Percentiles rank a stretch among this genome's conserved stretches.
Conservation (phyloP, 208 protist genomes). For the Porcisia deanei region DNA sequence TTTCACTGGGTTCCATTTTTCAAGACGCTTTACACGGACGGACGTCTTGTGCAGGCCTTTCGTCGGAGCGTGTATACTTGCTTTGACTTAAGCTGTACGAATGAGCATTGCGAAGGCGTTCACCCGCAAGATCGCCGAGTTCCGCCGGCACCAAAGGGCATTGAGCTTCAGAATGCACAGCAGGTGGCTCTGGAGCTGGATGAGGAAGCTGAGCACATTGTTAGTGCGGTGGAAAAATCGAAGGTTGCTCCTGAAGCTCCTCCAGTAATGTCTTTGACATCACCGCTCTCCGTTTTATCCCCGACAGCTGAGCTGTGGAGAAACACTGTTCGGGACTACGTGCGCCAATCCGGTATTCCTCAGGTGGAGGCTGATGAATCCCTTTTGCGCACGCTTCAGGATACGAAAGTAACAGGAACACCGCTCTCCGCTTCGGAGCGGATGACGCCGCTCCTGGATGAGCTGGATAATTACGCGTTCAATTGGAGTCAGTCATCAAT, state of each 20-base stretch:
- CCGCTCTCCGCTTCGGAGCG: constrained; percentile 62
- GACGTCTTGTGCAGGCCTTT: constrained; percentile 82
- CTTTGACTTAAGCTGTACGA: constrained; percentile 48
- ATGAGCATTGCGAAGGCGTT: constrained; percentile 83
- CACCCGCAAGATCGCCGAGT: constrained; percentile 74
- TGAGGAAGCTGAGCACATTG: constrained; percentile 68
- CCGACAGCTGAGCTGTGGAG: constrained; percentile 77
- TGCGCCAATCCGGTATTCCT: constrained; percentile 75
- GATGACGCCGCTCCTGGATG: constrained; percentile 81
- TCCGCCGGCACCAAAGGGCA: constrained; percentile 57
- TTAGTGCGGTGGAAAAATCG: constrained; percentile 39
- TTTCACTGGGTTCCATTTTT: constrained; percentile 88
- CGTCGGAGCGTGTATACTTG: constrained; percentile 64
- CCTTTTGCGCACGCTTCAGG: constrained; percentile 74
- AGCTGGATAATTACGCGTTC: constrained; percentile 68
- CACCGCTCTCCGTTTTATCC: constrained; percentile 44
- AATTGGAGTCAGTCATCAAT: constrained; percentile 67
- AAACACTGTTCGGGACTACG: constrained; percentile 82
- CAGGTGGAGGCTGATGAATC: constrained; percentile 81
- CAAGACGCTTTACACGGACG: constrained; percentile 86
- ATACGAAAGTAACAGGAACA: constrained; percentile 67
- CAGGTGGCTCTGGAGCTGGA: constrained; percentile 55
- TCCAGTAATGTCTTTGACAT: constrained; percentile 35
- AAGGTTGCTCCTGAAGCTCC: constrained; percentile 24
- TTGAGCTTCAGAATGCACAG: constrained; percentile 74